A percentile compares a stretch with the other conserved stretches of the same genome.
These are phyloP conservation scores for Hymenoscyphus albidus DNA, from an alignment of 2,329 filamentous ascomycete genomes.

Conservation along the genomic window DNA sequence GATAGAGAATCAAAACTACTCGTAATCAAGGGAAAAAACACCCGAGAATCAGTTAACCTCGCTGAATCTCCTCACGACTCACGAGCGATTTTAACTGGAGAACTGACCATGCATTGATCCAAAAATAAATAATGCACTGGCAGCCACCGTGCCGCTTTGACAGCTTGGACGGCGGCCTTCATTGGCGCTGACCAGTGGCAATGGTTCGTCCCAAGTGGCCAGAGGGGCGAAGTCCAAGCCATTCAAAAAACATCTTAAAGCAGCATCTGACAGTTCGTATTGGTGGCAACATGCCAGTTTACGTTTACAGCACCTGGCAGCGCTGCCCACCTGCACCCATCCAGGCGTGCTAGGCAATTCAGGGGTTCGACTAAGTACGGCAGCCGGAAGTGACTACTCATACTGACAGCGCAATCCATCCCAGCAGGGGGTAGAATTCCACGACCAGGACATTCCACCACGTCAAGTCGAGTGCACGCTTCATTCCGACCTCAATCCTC, in stretches of 20 bases:
- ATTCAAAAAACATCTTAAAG: background rate
- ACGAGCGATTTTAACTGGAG: no score
- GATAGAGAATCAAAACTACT: no score
- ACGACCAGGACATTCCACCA: background rate
- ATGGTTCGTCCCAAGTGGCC: background rate
- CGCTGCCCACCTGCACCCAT: background rate
- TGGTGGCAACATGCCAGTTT: background rate
- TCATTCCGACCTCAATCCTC: constrained; percentile 14
- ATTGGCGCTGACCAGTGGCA: background rate
- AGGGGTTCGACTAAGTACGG: constrained; percentile 1
- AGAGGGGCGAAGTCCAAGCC: background rate
- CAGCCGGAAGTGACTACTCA: background rate
- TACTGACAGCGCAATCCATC: background rate
- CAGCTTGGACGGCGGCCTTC: background rate
- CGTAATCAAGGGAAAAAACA: no score
- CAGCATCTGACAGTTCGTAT: background rate
- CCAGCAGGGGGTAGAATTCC: background rate
- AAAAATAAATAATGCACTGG: background rate
- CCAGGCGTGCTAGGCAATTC: background rate
- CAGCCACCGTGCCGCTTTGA: background rate
- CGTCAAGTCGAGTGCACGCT: constrained; percentile 2
- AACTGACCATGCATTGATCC: background rate
- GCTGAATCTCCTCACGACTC: no score
- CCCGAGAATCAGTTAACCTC: no score
- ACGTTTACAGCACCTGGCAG: background rate